Evolutionary conservation across 2,329 filamentous ascomycete species (phyloP).

Genomic region (Alternaria incomplexa): DNA sequence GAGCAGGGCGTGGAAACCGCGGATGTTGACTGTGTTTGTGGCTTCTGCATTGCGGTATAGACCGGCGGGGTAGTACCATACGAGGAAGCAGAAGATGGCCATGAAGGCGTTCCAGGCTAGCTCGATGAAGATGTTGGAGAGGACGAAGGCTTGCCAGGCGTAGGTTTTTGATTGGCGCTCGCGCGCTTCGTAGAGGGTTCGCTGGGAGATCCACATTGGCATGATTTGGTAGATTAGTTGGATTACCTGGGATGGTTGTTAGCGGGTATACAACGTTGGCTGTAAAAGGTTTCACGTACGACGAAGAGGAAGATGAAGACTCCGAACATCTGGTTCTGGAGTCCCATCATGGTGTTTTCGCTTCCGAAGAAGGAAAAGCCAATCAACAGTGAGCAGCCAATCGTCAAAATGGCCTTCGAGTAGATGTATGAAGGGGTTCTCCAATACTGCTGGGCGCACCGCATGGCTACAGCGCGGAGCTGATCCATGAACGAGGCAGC

Average conservation of each 20-base stretch:
- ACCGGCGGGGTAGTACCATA: constrained; percentile 69
- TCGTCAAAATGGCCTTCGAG: constrained; percentile 38
- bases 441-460: constrained; percentile 56
- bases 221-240: constrained; percentile 55
- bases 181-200: constrained; percentile 64
- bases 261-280: background rate
- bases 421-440: constrained; percentile 54
- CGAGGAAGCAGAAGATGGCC: constrained; percentile 57
- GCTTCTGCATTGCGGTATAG: constrained; percentile 71
- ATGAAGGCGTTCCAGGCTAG: constrained; percentile 62
- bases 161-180: constrained; percentile 71
- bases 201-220: constrained; percentile 63
- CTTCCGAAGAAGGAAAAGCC: constrained; percentile 52
- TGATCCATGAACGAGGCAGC: constrained; percentile 49
- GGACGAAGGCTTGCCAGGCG: constrained; percentile 74
- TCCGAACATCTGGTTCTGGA: constrained; percentile 56
- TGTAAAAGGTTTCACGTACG: constrained; percentile 16
- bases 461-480: constrained; percentile 46
- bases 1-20: constrained; percentile 71
- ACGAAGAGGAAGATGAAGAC: constrained; percentile 59
- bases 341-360: constrained; percentile 47
- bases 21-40: constrained; percentile 62
- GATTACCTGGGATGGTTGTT: constrained; percentile 33
- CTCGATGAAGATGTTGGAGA: constrained; percentile 73
- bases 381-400: constrained; percentile 41